Evolutionary conservation across 2,329 filamentous ascomycete species (phyloP).

Genomic region (Drechslerella coelobrocha): DNA sequence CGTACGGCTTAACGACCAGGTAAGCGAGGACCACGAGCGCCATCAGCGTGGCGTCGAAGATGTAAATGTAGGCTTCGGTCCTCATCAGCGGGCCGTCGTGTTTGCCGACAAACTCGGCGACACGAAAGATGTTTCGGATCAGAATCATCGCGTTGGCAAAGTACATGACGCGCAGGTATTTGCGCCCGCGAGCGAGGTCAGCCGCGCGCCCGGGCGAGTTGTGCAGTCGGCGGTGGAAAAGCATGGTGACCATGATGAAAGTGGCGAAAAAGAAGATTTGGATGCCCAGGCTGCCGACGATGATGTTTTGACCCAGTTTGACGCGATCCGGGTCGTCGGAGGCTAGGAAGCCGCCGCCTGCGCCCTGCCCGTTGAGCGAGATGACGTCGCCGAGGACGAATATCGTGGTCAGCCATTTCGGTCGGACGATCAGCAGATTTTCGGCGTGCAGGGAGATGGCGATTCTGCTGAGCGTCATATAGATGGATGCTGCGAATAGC

Average conservation of each 20-base stretch:
- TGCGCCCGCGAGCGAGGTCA: constrained; percentile 28
- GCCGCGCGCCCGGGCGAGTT: constrained; percentile 11
- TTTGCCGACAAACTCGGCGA: constrained; percentile 62
- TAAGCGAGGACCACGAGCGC: constrained; percentile 55
- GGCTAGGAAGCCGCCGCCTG: constrained; percentile 58
- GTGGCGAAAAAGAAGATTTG: constrained; percentile 67
- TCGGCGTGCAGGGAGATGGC: constrained; percentile 57
- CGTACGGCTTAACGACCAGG: constrained; percentile 43
- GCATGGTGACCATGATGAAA: constrained; percentile 62
- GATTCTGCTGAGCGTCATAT: constrained; percentile 62
- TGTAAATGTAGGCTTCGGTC: constrained; percentile 61
- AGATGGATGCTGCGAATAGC: constrained; percentile 63
- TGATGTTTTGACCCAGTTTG: constrained; percentile 62
- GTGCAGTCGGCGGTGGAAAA: constrained; percentile 60
- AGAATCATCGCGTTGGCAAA: constrained; percentile 61
- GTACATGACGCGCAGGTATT: constrained; percentile 58
- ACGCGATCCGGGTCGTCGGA: constrained; percentile 54
- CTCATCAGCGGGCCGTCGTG: constrained; percentile 60
- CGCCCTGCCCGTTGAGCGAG: constrained; percentile 63
- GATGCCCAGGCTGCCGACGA: constrained; percentile 66
- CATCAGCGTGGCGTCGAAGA: constrained; percentile 62
- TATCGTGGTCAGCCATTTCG: constrained; percentile 63
- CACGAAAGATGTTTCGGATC: constrained; percentile 62
- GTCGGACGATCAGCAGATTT: constrained; percentile 59
- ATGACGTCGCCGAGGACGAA: constrained; percentile 66